Base-by-base conservation (phyloP, 2,329 filamentous ascomycete species). In the Venturia pyrina region DNA sequence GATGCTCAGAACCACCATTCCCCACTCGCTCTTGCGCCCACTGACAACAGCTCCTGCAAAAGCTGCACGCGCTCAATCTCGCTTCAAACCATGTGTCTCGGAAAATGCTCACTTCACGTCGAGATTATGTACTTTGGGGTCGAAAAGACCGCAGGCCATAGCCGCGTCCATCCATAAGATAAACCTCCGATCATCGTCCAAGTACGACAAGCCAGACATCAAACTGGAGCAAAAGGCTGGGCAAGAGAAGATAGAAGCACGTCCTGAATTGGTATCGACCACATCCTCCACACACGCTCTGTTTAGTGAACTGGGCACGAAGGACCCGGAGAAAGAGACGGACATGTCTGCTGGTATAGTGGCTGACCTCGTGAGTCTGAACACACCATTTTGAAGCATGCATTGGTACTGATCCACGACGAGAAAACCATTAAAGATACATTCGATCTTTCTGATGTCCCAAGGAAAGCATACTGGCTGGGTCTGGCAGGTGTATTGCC, bases 251-350 rank as follows among this genome's bases (percentile, higher is more conserved):
- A 76, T 92, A n/a, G 73, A 84, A 66, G 72, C 84, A 2, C 76
- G 84, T 37, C 89, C 89, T 0, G 83, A 84, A 48, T 74, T 78
- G 7, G 88, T 92, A 0, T 84, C 86, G 0, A 76, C 76, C 28
- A 80, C 80, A 53, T 92, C 88, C 15, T 73, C 75, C 3, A 75
- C 74, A 5, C 78, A 79, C 67, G 75, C 77, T 1, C 66, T 80
- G 19, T 72, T 76, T 19, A 70, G 72, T 7, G 77, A 80, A 67
- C 72, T 79, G 41, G 76, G 73, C 19, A 70, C 69, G 5, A 67
- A 72, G 21, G 68, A 72, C 34, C 70, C 73, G 44, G 70, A 75
- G 67, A 69, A 72, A 66, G 68, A 81, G 17, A 71, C 75, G 10
- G 78, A 81, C 66, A 80, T 81, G 78, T 76, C 79, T 76, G 75